Percentiles rank a stretch among this genome's conserved stretches.
phyloP scores from a whole-genome alignment of 1,284 basidiomycete genomes.

The Abortiporus biennis region DNA sequence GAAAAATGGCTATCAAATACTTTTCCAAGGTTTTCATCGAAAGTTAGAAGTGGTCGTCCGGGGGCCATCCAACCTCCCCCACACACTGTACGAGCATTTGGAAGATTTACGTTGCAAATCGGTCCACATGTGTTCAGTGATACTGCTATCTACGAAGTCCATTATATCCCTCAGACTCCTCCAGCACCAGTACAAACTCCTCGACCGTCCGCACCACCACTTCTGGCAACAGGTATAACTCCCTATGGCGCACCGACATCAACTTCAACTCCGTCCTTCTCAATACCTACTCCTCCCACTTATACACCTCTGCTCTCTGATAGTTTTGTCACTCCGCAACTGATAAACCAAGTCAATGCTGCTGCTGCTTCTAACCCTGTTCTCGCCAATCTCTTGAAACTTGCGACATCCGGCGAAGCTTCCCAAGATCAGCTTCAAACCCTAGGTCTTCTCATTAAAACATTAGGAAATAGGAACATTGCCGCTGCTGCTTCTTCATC shows the following conservation, averaged over 20 bases:
- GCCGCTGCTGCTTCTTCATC: too few relatives aligned
- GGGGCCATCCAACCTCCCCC: constrained; percentile 48
- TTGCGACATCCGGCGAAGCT: constrained; percentile 53
- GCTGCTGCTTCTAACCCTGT: constrained; percentile 60
- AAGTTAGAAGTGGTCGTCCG: constrained; percentile 45
- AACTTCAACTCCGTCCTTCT: not conserved
- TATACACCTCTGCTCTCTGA: not conserved
- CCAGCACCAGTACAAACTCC: constrained; percentile 5
- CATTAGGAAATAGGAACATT: constrained; percentile 34
- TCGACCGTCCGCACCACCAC: not conserved
- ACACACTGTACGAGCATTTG: constrained; percentile 56
- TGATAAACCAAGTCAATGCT: constrained; percentile 57
- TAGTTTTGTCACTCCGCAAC: constrained; percentile 40
- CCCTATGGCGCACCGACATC: too few relatives aligned
- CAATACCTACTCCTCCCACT: not conserved
- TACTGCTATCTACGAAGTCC: constrained; percentile 63
- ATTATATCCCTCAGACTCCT: constrained; percentile 34
- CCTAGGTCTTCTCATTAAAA: constrained; percentile 59
- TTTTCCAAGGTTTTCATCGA: constrained; percentile 68
- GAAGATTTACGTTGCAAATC: constrained; percentile 60
- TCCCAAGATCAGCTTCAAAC: constrained; percentile 56
- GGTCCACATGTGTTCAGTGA: constrained; percentile 66
- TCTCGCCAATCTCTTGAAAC: constrained; percentile 54
- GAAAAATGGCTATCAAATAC: constrained; percentile 60
- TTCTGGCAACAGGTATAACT: constrained; percentile 2